Conservation (phyloP, 768 basidiomycete species). For the Tulasnella sp. region DNA sequence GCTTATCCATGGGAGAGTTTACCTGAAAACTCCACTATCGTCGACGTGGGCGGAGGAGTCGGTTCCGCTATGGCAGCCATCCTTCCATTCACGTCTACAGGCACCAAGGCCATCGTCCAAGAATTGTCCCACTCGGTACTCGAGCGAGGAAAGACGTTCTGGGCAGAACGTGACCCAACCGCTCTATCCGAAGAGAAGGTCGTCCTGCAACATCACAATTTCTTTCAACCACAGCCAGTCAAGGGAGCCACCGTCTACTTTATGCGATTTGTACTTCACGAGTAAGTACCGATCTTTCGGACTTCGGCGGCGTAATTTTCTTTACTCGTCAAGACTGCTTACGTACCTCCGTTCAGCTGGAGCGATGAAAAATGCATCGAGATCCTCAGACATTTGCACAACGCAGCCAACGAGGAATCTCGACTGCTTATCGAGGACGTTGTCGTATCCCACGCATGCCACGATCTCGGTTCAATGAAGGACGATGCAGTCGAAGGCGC, state of each 20-base stretch:
- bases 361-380: background rate
- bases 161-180: background rate
- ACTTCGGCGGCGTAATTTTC: background rate
- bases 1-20: background rate
- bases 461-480: background rate
- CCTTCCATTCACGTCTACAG: background rate
- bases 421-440: background rate
- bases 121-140: background rate
- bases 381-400: conserved; percentile 28
- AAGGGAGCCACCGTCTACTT: conserved; percentile 30
- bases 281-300: background rate
- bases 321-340: background rate
- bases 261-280: conserved; percentile 22
- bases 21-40: background rate
- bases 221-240: conserved; percentile 28
- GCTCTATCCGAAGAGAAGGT: background rate
- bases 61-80: background rate
- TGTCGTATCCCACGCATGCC: background rate
- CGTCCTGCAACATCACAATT: conserved; percentile 21
- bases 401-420: background rate
- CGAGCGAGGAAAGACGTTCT: conserved; percentile 1
- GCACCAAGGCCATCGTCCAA: conserved; percentile 2
- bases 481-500: conserved; percentile 15
- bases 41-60: conserved; percentile 10
- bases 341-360: background rate